phyloP scores from a whole-genome alignment of 2,329 filamentous ascomycete genomes.

The Neofusicoccum cordaticola region DNA sequence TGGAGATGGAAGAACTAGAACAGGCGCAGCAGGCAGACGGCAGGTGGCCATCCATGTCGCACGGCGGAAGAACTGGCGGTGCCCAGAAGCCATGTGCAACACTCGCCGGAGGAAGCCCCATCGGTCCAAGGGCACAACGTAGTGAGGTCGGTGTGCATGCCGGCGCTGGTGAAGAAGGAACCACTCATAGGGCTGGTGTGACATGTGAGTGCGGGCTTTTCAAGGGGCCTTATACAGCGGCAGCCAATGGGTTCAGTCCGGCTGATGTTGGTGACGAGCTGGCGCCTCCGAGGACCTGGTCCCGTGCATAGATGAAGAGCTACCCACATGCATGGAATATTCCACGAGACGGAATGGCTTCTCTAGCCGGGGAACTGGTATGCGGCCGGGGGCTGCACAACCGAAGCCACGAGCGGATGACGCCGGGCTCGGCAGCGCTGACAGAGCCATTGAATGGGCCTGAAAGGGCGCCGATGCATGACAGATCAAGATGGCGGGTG shows the following conservation, averaged over 20 bases:
- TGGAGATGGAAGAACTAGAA: neutral
- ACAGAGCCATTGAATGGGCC: neutral
- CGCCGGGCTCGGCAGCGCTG: neutral
- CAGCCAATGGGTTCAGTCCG: neutral
- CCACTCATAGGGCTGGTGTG: slow-evolving; percentile 8
- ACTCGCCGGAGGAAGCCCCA: neutral
- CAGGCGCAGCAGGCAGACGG: neutral
- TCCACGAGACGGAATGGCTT: neutral
- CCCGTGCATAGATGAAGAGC: neutral
- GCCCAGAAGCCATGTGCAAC: slow-evolving; percentile 16
- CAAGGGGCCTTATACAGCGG: neutral
- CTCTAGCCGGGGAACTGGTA: slow-evolving; percentile 1
- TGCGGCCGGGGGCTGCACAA: neutral
- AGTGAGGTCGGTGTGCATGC: neutral
- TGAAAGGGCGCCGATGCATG: neutral
- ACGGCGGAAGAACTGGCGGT: slow-evolving; percentile 5
- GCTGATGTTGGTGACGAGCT: neutral
- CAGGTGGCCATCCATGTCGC: slow-evolving; percentile 15
- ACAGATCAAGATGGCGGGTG: neutral
- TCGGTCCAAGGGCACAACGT: neutral
- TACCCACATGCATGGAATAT: neutral
- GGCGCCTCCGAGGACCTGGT: neutral
- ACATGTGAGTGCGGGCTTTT: neutral
- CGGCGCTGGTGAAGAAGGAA: neutral
- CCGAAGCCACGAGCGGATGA: neutral